Base-by-base conservation (phyloP, 1,284 basidiomycete genomes). In the Ceratobasidium sp. region DNA sequence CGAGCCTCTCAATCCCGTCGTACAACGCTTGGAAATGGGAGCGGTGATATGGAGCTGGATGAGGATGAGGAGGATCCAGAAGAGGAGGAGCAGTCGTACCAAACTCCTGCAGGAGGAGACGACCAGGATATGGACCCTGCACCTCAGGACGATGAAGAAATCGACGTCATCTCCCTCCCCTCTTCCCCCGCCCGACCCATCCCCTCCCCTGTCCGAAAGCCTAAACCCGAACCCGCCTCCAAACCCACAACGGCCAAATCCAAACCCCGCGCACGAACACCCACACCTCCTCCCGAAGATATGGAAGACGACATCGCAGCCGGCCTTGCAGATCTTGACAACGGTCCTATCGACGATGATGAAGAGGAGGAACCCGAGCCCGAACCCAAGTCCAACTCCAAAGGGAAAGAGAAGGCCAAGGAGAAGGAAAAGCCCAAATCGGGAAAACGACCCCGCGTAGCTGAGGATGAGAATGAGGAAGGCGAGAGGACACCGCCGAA, bases 291-390 rank as follows among this genome's bases (percentile, higher is more conserved):
- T 28, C 38, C 54, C 0, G 47, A 61, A 30, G 59, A 62, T 41
- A 55, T 73, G 63, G 72, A 73, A 59, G 72, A 73, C 30, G 72
- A 73, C 23, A 73, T 73, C 26, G 72, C 72, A 32, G 63, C 61
- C n/a, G 72, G 72, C 23, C 47, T 73, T 9, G 63, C 47, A 32
- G 52, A 64, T 9, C 30, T 67, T 30, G 67, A 71, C 44, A 55
- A 41, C n/a, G 67, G 14, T 9, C 55, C 55, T 16, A 32, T 30
- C 21, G 38, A 46, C 11, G 35, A 21, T 6, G 61, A 64, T 30
- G 49, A 55, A 14, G 55, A 58, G 14, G 35, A 35, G 8, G 62
- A 73, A 43, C 28, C 41, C 7, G 43, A 44, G 30, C 61, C 59
- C 5, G 32, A 28, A 18, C 43, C 67, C n/a, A 58, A 61, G 16